These are phyloP conservation scores for Atkinsonella texensis DNA, from an alignment of 2,329 filamentous ascomycete genomes.

Conservation along the genomic window DNA sequence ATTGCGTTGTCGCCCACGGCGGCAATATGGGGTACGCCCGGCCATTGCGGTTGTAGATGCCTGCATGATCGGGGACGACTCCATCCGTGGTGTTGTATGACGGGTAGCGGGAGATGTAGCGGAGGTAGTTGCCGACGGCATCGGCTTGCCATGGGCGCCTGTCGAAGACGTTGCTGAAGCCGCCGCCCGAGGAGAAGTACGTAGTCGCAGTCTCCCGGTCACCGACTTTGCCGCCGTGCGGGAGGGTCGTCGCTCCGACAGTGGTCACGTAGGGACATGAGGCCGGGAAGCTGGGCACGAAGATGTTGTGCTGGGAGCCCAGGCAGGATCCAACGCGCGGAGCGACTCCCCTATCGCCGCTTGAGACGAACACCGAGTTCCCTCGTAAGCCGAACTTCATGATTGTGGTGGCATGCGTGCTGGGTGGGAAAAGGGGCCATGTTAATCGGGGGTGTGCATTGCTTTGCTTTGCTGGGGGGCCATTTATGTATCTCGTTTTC, in stretches of 20 bases:
- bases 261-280: conserved; percentile 37
- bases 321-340: conserved; percentile 9
- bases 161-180: conserved; percentile 37
- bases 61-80: conserved; percentile 7
- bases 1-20: conserved; percentile 32
- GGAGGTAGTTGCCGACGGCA: conserved; percentile 11
- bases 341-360: conserved; percentile 16
- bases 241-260: conserved; percentile 34
- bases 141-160: conserved; percentile 33
- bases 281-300: conserved; percentile 34
- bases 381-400: conserved; percentile 34
- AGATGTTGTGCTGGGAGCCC: conserved; percentile 23
- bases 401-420: conserved; percentile 28
- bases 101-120: conserved; percentile 8
- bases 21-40: conserved; percentile 35
- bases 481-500: too few relatives aligned
- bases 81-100: conserved; percentile 10
- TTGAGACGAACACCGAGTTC: conserved; percentile 27
- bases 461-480: neutral
- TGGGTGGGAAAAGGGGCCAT: conserved; percentile 11
- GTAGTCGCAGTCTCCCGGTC: conserved; percentile 8
- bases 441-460: neutral
- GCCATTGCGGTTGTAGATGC: conserved; percentile 32
- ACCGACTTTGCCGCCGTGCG: conserved; percentile 5
- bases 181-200: conserved; percentile 34